A percentile compares a stretch with the other conserved stretches of the same genome.
Conservation (phyloP, 1,284 basidiomycete species). For the Papiliotrema flavescens region DNA sequence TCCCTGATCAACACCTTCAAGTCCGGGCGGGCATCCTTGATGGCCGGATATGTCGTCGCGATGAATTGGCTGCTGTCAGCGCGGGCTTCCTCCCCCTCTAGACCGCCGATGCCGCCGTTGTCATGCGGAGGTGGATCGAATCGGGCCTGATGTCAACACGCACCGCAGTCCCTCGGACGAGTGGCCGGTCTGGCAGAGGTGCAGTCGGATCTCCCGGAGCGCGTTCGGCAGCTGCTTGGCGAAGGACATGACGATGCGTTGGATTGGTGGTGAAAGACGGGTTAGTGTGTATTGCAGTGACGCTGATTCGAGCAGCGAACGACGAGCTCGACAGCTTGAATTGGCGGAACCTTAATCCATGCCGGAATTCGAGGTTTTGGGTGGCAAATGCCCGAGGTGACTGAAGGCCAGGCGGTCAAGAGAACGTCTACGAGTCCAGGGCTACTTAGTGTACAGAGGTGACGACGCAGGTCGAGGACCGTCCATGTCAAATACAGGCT, state of each 20-base stretch:
- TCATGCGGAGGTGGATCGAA: not conserved
- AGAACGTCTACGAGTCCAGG: too few species aligned
- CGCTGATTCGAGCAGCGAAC: not conserved
- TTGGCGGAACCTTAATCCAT: too few species aligned
- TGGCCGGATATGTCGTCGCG: conserved; percentile 67
- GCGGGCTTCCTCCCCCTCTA: not conserved
- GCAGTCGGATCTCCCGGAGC: conserved; percentile 77
- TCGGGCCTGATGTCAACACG: conserved; percentile 29
- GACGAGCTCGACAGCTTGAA: too few species aligned
- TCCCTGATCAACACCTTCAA: conserved; percentile 85
- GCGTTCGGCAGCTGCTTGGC: conserved; percentile 75
- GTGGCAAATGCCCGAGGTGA: too few species aligned
- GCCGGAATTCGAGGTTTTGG: too few species aligned
- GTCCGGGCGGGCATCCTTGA: conserved; percentile 87
- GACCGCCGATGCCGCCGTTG: not conserved
- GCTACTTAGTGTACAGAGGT: too few species aligned
- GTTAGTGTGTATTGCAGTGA: not conserved
- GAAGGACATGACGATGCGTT: conserved; percentile 45
- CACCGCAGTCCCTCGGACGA: conserved; percentile 81
- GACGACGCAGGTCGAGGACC: too few species aligned
- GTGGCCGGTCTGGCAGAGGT: conserved; percentile 75
- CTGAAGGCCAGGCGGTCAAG: too few species aligned
- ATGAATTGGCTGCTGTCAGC: conserved; percentile 68
- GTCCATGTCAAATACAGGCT: too few species aligned
- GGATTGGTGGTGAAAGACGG: not conserved